Evolutionary conservation across 768 basidiomycete genomes (phyloP).

Genomic region (Stropharia rugosoannulata): DNA sequence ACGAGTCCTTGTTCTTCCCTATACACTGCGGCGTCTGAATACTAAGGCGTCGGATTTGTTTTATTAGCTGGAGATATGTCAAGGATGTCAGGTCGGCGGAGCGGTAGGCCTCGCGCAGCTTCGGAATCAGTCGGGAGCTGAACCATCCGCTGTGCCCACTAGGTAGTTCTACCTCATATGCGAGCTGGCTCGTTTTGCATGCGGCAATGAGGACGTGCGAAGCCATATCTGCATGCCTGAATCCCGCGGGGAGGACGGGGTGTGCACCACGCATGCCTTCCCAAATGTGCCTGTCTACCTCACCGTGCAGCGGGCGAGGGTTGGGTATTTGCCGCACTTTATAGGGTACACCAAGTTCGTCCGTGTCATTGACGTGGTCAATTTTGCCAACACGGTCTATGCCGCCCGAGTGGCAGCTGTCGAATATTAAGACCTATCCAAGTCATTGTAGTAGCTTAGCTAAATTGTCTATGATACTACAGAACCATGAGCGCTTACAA

Average conservation of each 20-base stretch:
- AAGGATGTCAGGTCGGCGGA: not conserved
- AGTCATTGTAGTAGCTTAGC: not conserved
- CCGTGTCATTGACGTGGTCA: not conserved
- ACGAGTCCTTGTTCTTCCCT: not conserved
- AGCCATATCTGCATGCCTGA: not conserved
- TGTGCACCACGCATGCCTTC: not conserved
- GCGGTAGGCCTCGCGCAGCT: not conserved
- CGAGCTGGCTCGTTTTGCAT: not conserved
- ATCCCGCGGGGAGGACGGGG: not conserved
- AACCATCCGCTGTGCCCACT: not conserved
- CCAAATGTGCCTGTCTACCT: not conserved
- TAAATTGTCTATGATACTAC: not conserved
- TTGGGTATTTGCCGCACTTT: not conserved
- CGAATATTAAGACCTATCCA: not conserved
- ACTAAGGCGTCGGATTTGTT: not conserved
- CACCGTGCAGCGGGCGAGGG: not conserved
- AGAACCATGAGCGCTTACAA: not conserved
- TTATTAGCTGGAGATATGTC: not conserved
- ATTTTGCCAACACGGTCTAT: not conserved
- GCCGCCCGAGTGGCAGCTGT: not conserved
- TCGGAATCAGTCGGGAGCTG: not conserved
- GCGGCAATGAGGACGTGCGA: not conserved
- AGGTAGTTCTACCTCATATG: not conserved
- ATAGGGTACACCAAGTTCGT: not conserved
- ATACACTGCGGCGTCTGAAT: not conserved